Evolutionary conservation across 2,329 filamentous ascomycete genomes (phyloP).

Genomic region (Scedosporium minutisporum): DNA sequence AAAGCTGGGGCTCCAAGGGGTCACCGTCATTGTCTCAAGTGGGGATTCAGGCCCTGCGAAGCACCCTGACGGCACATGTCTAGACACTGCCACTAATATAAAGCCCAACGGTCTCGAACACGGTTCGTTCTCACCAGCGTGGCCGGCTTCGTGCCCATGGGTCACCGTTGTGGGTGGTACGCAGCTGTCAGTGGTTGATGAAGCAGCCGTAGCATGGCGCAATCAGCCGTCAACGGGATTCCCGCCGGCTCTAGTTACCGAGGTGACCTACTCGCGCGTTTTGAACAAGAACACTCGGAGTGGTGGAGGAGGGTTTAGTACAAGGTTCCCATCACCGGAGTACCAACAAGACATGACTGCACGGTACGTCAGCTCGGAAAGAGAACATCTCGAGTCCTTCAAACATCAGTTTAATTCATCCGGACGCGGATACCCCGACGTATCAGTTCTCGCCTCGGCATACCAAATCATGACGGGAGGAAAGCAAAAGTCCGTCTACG

Average conservation of each 20-base stretch:
- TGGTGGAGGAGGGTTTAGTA: neutral
- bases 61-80: neutral
- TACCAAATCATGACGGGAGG: neutral
- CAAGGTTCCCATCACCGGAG: neutral
- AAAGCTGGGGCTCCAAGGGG: neutral
- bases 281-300: neutral
- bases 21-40: neutral
- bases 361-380: neutral
- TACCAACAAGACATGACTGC: neutral
- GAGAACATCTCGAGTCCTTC: neutral
- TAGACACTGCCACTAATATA: neutral
- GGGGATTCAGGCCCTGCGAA: neutral
- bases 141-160: constrained; percentile 1
- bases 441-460: neutral
- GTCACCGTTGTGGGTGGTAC: neutral
- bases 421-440: neutral
- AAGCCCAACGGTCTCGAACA: neutral
- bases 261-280: neutral
- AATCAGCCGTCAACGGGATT: neutral
- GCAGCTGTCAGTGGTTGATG: neutral
- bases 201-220: no score
- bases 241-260: neutral
- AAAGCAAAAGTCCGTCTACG: neutral
- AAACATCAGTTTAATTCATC: neutral
- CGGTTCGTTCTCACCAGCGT: neutral